Conservation (phyloP, 2,329 filamentous ascomycete genomes). For the Pseudopyrenochaeta lycopersici region DNA sequence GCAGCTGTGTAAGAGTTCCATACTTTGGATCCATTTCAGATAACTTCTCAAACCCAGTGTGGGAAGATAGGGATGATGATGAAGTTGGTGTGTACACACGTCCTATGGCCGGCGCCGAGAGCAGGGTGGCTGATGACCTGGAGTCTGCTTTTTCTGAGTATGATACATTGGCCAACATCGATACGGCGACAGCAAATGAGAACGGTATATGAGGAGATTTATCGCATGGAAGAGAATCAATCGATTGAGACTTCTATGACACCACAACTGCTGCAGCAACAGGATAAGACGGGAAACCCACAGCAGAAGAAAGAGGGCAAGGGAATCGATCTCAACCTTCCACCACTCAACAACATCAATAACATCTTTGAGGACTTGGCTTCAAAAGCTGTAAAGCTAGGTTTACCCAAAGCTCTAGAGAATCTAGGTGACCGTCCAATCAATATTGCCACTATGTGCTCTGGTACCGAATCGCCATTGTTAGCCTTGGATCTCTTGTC, state of each 20-base stretch:
- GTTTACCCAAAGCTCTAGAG: slow-evolving; percentile 47
- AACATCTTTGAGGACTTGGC: slow-evolving; percentile 63
- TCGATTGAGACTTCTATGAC: background rate
- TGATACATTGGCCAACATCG: background rate
- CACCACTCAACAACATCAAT: slow-evolving; percentile 57
- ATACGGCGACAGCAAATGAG: background rate
- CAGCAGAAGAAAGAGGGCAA: slow-evolving; percentile 12
- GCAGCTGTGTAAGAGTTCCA: slow-evolving; percentile 15
- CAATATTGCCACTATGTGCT: slow-evolving; percentile 76
- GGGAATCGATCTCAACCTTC: slow-evolving; percentile 48
- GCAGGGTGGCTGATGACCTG: background rate
- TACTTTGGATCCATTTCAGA: slow-evolving; percentile 16
- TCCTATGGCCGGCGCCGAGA: slow-evolving; percentile 3
- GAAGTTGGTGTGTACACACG: slow-evolving; percentile 6
- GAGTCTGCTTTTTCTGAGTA: background rate
- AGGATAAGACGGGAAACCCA: background rate
- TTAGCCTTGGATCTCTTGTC: slow-evolving; percentile 68
- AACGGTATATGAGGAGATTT: background rate
- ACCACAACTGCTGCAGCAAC: background rate
- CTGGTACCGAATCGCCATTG: slow-evolving; percentile 78
- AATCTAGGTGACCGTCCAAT: slow-evolving; percentile 52
- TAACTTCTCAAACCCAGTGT: slow-evolving; percentile 9
- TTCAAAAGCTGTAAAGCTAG: slow-evolving; percentile 42
- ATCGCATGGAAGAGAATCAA: slow-evolving; percentile 5
- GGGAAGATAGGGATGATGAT: slow-evolving; percentile 8